These are phyloP conservation scores for Skeletonema potamos DNA, from an alignment of 108 stramenopile species.

Conservation along the genomic window DNA sequence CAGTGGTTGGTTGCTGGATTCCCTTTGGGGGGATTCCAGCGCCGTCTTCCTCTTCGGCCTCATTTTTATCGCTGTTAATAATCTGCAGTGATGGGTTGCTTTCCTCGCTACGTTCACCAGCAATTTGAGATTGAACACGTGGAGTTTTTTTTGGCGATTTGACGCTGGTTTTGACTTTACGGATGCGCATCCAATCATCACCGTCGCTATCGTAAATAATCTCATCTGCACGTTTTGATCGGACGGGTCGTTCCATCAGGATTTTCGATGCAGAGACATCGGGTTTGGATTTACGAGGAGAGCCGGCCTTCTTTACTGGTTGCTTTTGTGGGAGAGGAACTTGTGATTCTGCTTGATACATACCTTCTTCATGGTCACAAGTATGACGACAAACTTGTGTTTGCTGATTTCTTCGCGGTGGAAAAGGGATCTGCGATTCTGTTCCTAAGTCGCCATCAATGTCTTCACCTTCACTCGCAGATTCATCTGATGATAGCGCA, in stretches of 20 bases:
- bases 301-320: not conserved
- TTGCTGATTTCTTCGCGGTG: not conserved
- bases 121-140: not conserved
- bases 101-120: not conserved
- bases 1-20: not conserved
- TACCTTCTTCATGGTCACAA: not conserved
- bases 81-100: not conserved
- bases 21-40: not conserved
- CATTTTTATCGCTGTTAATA: not conserved
- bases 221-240: not conserved
- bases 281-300: not conserved
- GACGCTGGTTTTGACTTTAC: not conserved
- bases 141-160: not conserved
- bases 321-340: not conserved
- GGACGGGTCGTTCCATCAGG: not conserved
- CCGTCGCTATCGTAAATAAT: not conserved
- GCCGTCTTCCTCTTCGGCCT: not conserved
- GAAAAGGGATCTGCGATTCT: not conserved
- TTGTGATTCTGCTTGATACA: not conserved
- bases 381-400: not conserved
- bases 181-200: not conserved
- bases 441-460: not conserved
- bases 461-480: not conserved
- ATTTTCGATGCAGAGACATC: not conserved
- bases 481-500: not conserved